Evolutionary conservation across 2,329 filamentous ascomycete genomes (phyloP).

Genomic region (Juglanconis sp.): DNA sequence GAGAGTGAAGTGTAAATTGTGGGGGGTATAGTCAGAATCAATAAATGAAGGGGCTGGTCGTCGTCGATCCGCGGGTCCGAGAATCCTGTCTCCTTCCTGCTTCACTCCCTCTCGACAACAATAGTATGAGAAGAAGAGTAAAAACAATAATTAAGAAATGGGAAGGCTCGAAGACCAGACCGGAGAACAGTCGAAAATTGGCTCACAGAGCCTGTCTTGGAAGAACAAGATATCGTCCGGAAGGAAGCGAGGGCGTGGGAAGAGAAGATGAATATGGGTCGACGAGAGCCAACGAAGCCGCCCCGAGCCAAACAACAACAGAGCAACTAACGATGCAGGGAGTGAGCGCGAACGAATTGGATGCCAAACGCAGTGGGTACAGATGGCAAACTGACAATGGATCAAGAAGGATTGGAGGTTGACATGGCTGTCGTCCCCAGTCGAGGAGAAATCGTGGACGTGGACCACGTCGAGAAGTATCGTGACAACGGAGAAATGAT

Average conservation of each 20-base stretch:
- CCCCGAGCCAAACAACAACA: background rate
- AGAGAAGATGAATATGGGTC: background rate
- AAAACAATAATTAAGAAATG: background rate
- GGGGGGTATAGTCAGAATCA: background rate
- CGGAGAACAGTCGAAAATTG: background rate
- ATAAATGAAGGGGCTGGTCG: background rate
- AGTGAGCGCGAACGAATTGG: slow-evolving; percentile 9
- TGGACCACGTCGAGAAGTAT: slow-evolving; percentile 11
- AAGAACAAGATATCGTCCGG: background rate
- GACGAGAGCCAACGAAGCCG: background rate
- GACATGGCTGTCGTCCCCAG: slow-evolving; percentile 10
- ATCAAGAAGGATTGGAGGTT: slow-evolving; percentile 2
- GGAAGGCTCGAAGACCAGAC: background rate
- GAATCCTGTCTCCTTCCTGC: background rate
- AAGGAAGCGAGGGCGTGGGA: background rate
- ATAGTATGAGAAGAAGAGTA: background rate
- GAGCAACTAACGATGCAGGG: background rate
- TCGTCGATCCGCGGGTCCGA: background rate
- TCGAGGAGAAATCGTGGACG: slow-evolving; percentile 2
- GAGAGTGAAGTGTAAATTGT: background rate
- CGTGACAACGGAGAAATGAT: slow-evolving; percentile 14
- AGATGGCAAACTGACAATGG: background rate
- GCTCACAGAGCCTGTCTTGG: slow-evolving; percentile 14
- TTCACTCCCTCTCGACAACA: background rate
- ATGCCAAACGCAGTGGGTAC: background rate